Conservation (phyloP, 1,139 yeast genomes). For the Diutina siamensis region DNA sequence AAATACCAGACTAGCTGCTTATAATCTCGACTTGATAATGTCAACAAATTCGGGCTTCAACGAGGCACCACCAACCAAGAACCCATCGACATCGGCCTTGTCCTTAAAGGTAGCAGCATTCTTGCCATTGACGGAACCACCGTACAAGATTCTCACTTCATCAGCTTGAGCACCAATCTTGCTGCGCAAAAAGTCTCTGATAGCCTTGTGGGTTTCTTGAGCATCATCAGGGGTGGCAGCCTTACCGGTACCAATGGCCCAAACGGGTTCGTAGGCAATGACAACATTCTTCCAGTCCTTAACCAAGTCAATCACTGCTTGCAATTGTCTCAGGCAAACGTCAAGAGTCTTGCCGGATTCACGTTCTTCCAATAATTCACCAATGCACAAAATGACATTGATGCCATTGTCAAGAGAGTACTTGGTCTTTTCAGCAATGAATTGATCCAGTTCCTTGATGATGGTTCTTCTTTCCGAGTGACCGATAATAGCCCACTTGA, state of each 20-base stretch:
- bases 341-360: conserved; percentile 76
- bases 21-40: conserved; percentile 85
- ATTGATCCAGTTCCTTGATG: conserved; percentile 82
- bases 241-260: conserved; percentile 99
- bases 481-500: conserved; percentile 91
- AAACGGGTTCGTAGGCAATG: conserved; percentile 97
- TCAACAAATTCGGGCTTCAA: conserved; percentile 96
- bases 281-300: conserved; percentile 90
- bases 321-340: conserved; percentile 82
- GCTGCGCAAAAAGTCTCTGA: conserved; percentile 1
- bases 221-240: conserved; percentile 99
- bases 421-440: conserved; percentile 89
- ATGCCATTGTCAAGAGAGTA: conserved; percentile 85
- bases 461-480: conserved; percentile 98
- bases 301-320: conserved; percentile 75
- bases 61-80: conserved; percentile 99
- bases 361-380: conserved; percentile 95
- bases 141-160: conserved; percentile 81
- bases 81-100: conserved; percentile 92
- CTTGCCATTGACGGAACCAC: conserved; percentile 97
- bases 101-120: conserved; percentile 86
- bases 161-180: conserved; percentile 5
- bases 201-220: conserved; percentile 71
- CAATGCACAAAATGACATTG: conserved; percentile 89
- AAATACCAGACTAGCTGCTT: too few species aligned